phyloP scores from a whole-genome alignment of 257 asterid genomes.

The Sherardia arvensis region DNA sequence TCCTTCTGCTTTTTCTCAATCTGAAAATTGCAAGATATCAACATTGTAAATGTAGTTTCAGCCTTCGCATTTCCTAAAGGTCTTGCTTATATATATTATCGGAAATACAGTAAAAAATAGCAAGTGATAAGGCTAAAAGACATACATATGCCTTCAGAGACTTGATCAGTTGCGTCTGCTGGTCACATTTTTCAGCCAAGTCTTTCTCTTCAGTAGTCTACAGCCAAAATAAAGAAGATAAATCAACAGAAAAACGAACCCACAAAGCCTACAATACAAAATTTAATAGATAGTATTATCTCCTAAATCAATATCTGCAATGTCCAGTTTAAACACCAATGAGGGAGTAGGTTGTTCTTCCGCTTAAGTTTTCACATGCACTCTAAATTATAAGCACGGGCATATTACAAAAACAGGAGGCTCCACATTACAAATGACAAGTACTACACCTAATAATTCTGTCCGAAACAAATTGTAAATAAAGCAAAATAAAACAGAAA shows the following conservation, averaged over 20 bases:
- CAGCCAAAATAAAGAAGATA: slow-evolving; percentile 22
- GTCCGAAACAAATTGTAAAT: background rate
- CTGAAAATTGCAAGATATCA: slow-evolving; percentile 35
- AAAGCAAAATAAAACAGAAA: background rate
- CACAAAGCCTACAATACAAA: background rate
- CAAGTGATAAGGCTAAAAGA: slow-evolving; percentile 12
- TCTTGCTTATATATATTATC: background rate
- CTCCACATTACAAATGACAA: background rate
- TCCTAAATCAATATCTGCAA: background rate
- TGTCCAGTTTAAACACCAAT: background rate
- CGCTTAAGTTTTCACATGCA: background rate
- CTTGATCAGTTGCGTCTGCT: slow-evolving; percentile 52
- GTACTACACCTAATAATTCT: background rate
- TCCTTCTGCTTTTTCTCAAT: slow-evolving; percentile 76
- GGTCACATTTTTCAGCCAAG: slow-evolving; percentile 45
- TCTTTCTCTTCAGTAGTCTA: slow-evolving; percentile 66
- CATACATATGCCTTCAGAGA: slow-evolving; percentile 64
- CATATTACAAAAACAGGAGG: background rate
- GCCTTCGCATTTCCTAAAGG: background rate
- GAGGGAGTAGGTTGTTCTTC: background rate
- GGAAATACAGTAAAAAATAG: too few species aligned
- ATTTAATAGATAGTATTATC: background rate
- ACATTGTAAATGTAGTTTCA: background rate
- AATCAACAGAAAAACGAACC: slow-evolving; percentile 4
- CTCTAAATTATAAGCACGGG: background rate